Evolutionary conservation across 202 grass and related monocot genomes (phyloP).

Genomic region (Brachypodium distachyon): DNA sequence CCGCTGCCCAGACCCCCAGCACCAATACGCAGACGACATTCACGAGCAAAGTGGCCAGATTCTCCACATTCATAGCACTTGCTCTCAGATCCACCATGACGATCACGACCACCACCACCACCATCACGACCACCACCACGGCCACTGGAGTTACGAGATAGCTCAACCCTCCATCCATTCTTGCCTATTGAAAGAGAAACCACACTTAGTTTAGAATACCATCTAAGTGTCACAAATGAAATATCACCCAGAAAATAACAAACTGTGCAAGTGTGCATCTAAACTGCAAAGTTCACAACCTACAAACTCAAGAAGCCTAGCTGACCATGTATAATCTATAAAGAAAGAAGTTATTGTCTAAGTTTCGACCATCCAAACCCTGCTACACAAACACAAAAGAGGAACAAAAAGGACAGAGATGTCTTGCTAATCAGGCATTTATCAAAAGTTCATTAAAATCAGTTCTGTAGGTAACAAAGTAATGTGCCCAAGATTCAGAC

Average conservation of each 20-base stretch:
- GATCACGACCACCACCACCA: slow-evolving; percentile 48
- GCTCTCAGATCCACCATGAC: slow-evolving; percentile 54
- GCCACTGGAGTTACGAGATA: slow-evolving; percentile 59
- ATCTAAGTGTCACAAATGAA: background rate
- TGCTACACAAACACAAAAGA: background rate
- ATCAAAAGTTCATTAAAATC: background rate
- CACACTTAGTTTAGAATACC: background rate
- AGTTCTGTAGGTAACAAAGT: background rate
- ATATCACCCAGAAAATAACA: background rate
- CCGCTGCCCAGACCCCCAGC: slow-evolving; percentile 80
- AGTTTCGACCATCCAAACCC: background rate
- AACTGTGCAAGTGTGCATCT: background rate
- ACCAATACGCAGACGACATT: slow-evolving; percentile 81
- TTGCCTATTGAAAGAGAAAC: slow-evolving; percentile 50
- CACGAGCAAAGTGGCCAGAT: slow-evolving; percentile 85
- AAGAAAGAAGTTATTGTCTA: background rate
- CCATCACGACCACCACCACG: slow-evolving; percentile 48
- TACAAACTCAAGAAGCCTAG: background rate
- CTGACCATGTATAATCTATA: background rate
- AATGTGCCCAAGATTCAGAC: background rate
- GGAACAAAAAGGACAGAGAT: background rate
- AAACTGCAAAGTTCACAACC: background rate
- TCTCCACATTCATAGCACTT: slow-evolving; percentile 98
- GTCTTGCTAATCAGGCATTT: background rate
- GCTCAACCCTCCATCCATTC: slow-evolving; percentile 91